Evolutionary conservation across 768 basidiomycete species (phyloP).

Genomic region (Kwoniella bestiolae): DNA sequence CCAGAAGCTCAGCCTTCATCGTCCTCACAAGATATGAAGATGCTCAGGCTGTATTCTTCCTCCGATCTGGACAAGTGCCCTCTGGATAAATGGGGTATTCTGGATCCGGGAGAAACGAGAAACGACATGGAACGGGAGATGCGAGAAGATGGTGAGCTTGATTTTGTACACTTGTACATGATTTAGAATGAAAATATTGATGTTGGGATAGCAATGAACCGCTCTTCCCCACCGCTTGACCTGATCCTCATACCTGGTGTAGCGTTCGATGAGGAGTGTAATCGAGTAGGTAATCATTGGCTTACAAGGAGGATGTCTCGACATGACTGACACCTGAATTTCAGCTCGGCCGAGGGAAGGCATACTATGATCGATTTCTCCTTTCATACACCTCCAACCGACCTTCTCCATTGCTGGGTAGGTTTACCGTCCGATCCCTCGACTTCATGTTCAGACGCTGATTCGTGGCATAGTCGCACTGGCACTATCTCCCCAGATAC

Average conservation of each 20-base stretch:
- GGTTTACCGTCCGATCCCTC: not conserved
- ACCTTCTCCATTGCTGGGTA: constrained; percentile 37
- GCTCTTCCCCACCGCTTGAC: constrained; percentile 29
- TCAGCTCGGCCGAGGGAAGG: constrained; percentile 52
- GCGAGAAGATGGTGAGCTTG: constrained; percentile 41
- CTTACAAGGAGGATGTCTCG: too few relatives aligned
- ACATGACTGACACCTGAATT: not conserved
- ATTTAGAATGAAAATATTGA: not conserved
- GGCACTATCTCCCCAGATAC: constrained; percentile 39
- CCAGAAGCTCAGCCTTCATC: not conserved
- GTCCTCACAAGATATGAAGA: constrained; percentile 33
- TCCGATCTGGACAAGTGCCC: constrained; percentile 40
- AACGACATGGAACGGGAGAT: constrained; percentile 22
- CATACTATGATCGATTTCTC: constrained; percentile 49
- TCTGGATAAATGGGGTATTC: constrained; percentile 51
- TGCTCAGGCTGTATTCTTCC: constrained; percentile 44
- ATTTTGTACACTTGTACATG: not conserved
- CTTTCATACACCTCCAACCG: constrained; percentile 24
- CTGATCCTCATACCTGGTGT: constrained; percentile 51
- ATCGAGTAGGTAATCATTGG: too few relatives aligned
- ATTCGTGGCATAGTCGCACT: constrained; percentile 36
- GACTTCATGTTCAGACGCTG: not conserved
- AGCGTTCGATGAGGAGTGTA: constrained; percentile 47
- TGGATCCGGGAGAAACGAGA: constrained; percentile 41
- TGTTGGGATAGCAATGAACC: constrained; percentile 19